Evolutionary conservation across 225 moss, liverwort and hornwort species (phyloP).

Genomic region (Polytrichum formosum): DNA sequence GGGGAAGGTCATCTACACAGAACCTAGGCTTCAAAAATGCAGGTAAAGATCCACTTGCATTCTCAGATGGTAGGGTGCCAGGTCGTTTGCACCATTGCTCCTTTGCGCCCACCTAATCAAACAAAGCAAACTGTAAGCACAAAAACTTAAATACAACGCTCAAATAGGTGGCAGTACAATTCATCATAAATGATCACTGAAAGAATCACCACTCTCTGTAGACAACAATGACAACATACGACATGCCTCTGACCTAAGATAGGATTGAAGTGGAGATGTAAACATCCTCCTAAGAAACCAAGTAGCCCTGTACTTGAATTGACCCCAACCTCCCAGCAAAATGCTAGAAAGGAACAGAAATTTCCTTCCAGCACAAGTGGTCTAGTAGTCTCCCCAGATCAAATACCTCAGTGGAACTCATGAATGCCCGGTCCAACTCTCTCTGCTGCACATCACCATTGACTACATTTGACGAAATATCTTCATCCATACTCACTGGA

Average conservation of each 20-base stretch:
- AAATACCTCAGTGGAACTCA: not conserved
- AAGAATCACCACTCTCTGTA: too few species aligned
- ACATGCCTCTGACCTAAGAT: too few species aligned
- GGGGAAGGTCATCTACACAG: slow-evolving; percentile 21
- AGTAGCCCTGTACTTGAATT: too few species aligned
- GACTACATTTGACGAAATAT: slow-evolving; percentile 7
- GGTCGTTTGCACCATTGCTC: slow-evolving; percentile 1
- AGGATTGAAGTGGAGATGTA: too few species aligned
- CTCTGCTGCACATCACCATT: slow-evolving; percentile 1
- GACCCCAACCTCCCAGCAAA: too few species aligned
- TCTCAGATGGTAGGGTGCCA: too few species aligned
- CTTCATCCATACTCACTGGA: slow-evolving; percentile 30
- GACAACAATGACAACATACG: too few species aligned
- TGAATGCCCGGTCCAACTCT: not conserved
- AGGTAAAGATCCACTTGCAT: slow-evolving; percentile 7
- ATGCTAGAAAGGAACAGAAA: too few species aligned
- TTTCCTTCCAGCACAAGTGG: too few species aligned
- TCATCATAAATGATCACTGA: too few species aligned
- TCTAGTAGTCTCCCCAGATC: not conserved
- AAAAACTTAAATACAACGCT: not conserved
- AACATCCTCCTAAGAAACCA: too few species aligned
- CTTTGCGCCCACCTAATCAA: slow-evolving; percentile 19
- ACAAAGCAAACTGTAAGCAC: not conserved
- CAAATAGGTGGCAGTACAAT: too few species aligned
- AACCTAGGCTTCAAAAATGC: slow-evolving; percentile 7